phyloP scores from a whole-genome alignment of 306 rosid genomes.

The Carpinus viminea region DNA sequence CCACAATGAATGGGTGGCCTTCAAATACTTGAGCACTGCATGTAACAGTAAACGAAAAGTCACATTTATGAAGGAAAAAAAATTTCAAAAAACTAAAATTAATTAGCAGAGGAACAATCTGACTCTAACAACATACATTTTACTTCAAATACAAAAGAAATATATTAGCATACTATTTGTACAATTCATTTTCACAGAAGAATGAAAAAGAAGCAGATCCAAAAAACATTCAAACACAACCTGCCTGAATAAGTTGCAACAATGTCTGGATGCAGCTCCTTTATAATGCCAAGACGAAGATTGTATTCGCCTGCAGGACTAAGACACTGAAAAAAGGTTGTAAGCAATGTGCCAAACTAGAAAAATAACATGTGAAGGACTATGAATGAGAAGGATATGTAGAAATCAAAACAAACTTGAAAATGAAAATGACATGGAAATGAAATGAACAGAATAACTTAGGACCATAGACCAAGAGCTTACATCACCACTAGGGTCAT shows the following conservation, averaged over 20 bases:
- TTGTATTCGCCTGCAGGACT: slow-evolving; percentile 99
- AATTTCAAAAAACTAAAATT: neutral
- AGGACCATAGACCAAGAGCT: slow-evolving; percentile 13
- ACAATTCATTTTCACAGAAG: slow-evolving; percentile 15
- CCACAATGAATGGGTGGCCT: slow-evolving; percentile 96
- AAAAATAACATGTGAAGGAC: slow-evolving; percentile 4
- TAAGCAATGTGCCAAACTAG: slow-evolving; percentile 28
- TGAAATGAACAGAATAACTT: neutral
- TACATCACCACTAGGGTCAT: slow-evolving; percentile 89
- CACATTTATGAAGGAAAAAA: slow-evolving; percentile 6
- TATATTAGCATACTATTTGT: neutral
- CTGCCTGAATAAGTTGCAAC: slow-evolving; percentile 99
- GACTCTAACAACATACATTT: neutral
- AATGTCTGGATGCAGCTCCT: slow-evolving; percentile 98
- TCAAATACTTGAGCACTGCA: slow-evolving; percentile 91
- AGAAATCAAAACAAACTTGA: slow-evolving; percentile 11
- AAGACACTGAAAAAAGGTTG: slow-evolving; percentile 69
- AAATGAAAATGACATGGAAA: neutral
- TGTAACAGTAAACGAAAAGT: slow-evolving; percentile 20
- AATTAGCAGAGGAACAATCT: slow-evolving; percentile 1
- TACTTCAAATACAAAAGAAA: neutral
- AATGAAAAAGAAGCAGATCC: slow-evolving; percentile 27
- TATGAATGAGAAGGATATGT: neutral
- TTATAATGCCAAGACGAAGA: slow-evolving; percentile 92
- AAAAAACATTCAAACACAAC: slow-evolving; percentile 50